Evolutionary conservation across 805 yeast species (phyloP), one percentile per base, ranked within the genome.

Genomic region (Lipomyces yamadae): DNA sequence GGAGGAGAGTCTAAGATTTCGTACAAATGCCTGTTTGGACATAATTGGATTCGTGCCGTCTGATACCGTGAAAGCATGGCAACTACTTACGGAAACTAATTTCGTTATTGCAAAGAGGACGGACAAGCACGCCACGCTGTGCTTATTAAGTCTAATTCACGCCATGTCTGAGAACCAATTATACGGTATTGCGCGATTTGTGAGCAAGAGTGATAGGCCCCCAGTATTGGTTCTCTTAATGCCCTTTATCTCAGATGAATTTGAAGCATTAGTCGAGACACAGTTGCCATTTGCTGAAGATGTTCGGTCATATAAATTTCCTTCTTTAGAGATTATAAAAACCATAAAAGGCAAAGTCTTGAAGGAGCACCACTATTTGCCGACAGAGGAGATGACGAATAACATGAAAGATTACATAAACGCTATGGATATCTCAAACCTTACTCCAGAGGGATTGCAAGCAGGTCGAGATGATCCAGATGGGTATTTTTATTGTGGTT

Each of bases 261-360:
- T 57, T 34, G 69, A 62, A 34, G 62, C 56, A 24, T 58, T 80
- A 77, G 61, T 80, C 80, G 81, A 88, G 86, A 63, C 87, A 82
- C 1, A 77, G 57, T 74, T 92, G 11, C 95, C 97, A 1, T 90
- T 84, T 76, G 83, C 84, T 55, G 96, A 91, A 70, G 97, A 92
- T 75, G 89, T 86, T 69, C 73, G 78, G 18, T 62, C 60, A 37
- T 73, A 69, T 61, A 84, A 85, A 70, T 80, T 86, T 15, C 85
- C 92, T 2, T 89, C 71, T 79, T 81, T 4, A 74, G 75, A 50
- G 32, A 56, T 42, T 29, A 69, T 85, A 33, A 73, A 76, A 8
- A 75, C 79, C 3, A 65, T 81, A 13, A 74, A 72, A 33, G 80
- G 81, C 0, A 77, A 67, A 74, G 77, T 54, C 69, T 67, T 67